Percentiles rank a stretch among this genome's conserved stretches.
phyloP scores from a whole-genome alignment of 1,284 basidiomycete species.

The Calocybe gambosa region DNA sequence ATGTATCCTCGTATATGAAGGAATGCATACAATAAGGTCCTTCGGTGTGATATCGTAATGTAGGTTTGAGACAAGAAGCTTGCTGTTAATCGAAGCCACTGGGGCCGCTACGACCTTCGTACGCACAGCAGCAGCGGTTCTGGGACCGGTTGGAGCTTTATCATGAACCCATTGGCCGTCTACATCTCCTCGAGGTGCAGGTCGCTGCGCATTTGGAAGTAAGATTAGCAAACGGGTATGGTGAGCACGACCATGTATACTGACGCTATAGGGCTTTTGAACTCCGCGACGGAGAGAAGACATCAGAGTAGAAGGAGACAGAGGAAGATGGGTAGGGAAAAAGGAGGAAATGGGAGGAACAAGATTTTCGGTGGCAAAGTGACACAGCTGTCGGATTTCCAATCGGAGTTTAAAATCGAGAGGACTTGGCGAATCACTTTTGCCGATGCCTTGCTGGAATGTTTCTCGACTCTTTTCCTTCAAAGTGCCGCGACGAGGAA shows the following conservation, averaged over 20 bases:
- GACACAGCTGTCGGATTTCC: conserved; percentile 10
- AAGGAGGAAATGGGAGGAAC: background rate
- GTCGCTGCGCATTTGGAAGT: conserved; percentile 30
- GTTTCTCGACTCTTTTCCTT: conserved; percentile 80
- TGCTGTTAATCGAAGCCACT: conserved; percentile 39
- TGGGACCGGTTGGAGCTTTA: conserved; percentile 47
- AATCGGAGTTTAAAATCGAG: conserved; percentile 16
- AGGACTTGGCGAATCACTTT: too few relatives aligned
- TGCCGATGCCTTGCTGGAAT: conserved; percentile 72
- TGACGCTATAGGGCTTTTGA: conserved; percentile 47
- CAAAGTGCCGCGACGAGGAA: conserved; percentile 86
- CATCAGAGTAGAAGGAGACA: conserved; percentile 19
- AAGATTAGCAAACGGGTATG: conserved; percentile 3
- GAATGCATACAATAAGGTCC: conserved; percentile 78
- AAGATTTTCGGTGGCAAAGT: background rate
- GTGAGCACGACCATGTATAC: conserved; percentile 16
- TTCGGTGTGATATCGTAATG: conserved; percentile 91
- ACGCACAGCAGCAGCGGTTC: conserved; percentile 18
- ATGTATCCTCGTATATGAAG: conserved; percentile 10
- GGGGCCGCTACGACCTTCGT: conserved; percentile 14
- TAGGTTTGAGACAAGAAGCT: conserved; percentile 80
- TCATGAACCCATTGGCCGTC: conserved; percentile 70
- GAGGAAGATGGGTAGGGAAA: background rate
- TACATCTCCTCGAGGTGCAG: conserved; percentile 36
- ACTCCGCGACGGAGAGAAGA: conserved; percentile 25